Evolutionary conservation across 441 rosid species (phyloP).

Genomic region (Pelargonium cotyledonis): DNA sequence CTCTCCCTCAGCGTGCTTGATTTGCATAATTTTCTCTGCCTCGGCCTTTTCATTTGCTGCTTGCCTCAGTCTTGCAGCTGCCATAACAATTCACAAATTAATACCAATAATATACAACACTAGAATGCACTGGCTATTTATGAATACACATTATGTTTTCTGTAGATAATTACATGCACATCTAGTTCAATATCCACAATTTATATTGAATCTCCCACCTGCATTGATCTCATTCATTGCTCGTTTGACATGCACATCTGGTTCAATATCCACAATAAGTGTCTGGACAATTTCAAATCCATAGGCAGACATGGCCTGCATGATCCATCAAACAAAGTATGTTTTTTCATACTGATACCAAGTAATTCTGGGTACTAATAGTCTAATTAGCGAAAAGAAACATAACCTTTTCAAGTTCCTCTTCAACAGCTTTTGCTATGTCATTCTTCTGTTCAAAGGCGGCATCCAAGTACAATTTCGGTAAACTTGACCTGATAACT

Average conservation of each 20-base stretch:
- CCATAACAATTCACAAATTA: background rate
- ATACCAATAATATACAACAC: conserved; percentile 6
- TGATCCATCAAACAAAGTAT: background rate
- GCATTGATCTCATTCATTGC: conserved; percentile 78
- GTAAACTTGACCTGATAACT: conserved; percentile 64
- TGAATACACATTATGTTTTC: background rate
- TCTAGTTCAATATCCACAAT: too few relatives aligned
- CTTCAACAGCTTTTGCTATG: conserved; percentile 57
- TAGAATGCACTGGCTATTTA: background rate
- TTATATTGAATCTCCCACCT: conserved; percentile 24
- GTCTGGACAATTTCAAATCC: conserved; percentile 63
- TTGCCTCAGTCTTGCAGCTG: conserved; percentile 53
- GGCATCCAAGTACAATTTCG: conserved; percentile 48
- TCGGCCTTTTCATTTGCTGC: conserved; percentile 60
- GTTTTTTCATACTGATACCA: background rate
- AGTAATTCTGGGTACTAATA: background rate
- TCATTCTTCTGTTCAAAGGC: conserved; percentile 64
- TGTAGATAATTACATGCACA: background rate
- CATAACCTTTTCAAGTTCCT: conserved; percentile 55
- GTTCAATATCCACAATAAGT: conserved; percentile 57
- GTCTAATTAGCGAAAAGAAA: background rate
- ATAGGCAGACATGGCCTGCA: conserved; percentile 52
- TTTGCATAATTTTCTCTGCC: conserved; percentile 54
- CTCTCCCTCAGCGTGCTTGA: conserved; percentile 58
- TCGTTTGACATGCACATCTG: conserved; percentile 52